phyloP scores from a whole-genome alignment of 2,329 filamentous ascomycete genomes.

The Aquanectria penicillioides region DNA sequence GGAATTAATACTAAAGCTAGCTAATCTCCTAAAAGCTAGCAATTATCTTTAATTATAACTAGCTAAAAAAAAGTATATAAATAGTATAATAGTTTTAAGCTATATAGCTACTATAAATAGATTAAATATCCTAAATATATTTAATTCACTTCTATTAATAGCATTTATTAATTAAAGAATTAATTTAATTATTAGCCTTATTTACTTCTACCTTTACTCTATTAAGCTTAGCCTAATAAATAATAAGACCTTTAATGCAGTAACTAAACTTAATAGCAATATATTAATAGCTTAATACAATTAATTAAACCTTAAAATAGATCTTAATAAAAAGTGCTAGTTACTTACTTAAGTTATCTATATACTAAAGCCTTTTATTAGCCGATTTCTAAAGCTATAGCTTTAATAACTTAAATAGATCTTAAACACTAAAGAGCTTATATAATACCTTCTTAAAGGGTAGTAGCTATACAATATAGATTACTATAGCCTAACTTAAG shows the following conservation, averaged over 20 bases:
- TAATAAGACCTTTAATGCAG: background rate
- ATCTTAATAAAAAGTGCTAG: background rate
- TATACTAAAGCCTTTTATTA: background rate
- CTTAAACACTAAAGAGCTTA: background rate
- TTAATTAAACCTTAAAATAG: background rate
- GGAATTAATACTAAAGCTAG: background rate
- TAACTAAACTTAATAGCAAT: background rate
- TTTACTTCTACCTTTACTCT: background rate
- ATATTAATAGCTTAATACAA: background rate
- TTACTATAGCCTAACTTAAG: background rate
- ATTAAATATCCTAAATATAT: background rate
- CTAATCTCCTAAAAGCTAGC: background rate
- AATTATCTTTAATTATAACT: background rate
- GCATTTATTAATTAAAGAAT: background rate
- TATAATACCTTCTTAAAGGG: background rate
- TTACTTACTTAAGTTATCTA: background rate
- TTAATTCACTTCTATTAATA: background rate
- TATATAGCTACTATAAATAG: background rate
- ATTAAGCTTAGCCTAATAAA: background rate
- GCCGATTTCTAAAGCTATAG: background rate
- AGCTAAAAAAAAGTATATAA: background rate
- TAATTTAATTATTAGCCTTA: background rate
- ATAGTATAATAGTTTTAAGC: background rate
- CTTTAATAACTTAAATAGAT: background rate
- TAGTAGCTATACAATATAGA: background rate